A percentile compares a stretch with the other conserved stretches of the same genome.
These are phyloP conservation scores for Mycosarcoma mackinlayi DNA, from an alignment of 1,284 basidiomycete genomes.

Conservation along the genomic window DNA sequence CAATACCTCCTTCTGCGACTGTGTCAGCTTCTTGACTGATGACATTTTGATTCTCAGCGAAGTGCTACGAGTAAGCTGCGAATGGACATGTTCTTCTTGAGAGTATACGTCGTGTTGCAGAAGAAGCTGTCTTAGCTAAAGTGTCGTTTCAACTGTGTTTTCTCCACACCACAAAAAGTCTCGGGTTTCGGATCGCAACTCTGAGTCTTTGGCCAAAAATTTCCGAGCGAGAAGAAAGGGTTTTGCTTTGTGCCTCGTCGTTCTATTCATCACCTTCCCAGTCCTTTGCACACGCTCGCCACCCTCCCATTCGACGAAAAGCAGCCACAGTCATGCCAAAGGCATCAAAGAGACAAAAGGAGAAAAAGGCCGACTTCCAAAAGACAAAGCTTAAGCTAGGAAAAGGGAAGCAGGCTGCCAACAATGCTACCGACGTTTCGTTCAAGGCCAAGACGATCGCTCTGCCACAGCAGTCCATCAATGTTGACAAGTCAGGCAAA, in stretches of 20 bases:
- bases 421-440: conserved; percentile 91
- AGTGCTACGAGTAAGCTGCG: too few relatives aligned
- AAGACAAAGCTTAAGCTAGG: conserved; percentile 97
- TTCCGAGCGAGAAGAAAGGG: neutral
- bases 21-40: conserved; percentile 36
- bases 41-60: conserved; percentile 14
- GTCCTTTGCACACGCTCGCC: neutral
- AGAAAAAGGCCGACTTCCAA: conserved; percentile 70
- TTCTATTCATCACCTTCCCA: neutral
- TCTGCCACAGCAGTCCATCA: conserved; percentile 59
- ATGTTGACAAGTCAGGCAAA: conserved; percentile 51
- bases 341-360: conserved; percentile 48
- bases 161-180: too few relatives aligned
- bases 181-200: too few relatives aligned
- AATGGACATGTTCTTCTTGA: neutral
- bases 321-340: conserved; percentile 37
- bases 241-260: neutral
- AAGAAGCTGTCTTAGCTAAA: too few relatives aligned
- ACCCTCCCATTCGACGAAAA: neutral
- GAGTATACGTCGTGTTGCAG: neutral
- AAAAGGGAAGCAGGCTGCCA: conserved; percentile 85
- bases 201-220: too few relatives aligned
- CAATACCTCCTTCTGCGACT: conserved; percentile 58
- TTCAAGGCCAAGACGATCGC: conserved; percentile 81
- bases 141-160: neutral